A percentile compares a stretch with the other conserved stretches of the same genome.
Conservation (phyloP, 73 alveolate species). For the Tetrahymena elliotti region DNA sequence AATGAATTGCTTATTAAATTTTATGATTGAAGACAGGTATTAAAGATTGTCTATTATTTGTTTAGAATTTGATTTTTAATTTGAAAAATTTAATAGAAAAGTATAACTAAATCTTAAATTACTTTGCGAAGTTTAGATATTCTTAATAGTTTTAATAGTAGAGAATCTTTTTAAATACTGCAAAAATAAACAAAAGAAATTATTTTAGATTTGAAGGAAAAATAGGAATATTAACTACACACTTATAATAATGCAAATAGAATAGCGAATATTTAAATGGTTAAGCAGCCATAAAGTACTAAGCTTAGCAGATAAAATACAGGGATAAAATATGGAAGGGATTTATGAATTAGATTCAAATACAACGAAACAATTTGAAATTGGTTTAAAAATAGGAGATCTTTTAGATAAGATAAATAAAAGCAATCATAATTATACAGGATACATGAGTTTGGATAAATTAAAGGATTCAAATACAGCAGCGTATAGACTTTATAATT, state of each 20-base stretch:
- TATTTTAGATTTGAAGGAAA: background rate
- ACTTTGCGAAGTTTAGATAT: background rate
- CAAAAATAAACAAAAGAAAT: background rate
- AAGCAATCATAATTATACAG: background rate
- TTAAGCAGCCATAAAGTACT: background rate
- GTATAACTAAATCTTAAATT: background rate
- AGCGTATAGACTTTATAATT: slow-evolving; percentile 60
- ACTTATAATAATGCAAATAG: background rate
- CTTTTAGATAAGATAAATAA: background rate
- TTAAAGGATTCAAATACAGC: slow-evolving; percentile 58
- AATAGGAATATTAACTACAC: background rate
- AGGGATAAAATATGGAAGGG: background rate
- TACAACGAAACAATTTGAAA: background rate
- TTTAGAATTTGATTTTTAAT: background rate
- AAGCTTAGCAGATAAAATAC: background rate
- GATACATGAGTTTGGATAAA: slow-evolving; percentile 5
- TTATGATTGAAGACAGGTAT: background rate
- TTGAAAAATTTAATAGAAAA: background rate
- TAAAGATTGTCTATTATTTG: background rate
- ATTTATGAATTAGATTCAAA: background rate
- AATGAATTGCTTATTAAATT: background rate
- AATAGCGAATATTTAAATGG: background rate
- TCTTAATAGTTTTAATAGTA: background rate
- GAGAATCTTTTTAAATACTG: background rate
- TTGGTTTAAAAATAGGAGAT: background rate